Base-by-base conservation (phyloP, 2,329 filamentous ascomycete genomes). In the Tolypocladium pustulatum region DNA sequence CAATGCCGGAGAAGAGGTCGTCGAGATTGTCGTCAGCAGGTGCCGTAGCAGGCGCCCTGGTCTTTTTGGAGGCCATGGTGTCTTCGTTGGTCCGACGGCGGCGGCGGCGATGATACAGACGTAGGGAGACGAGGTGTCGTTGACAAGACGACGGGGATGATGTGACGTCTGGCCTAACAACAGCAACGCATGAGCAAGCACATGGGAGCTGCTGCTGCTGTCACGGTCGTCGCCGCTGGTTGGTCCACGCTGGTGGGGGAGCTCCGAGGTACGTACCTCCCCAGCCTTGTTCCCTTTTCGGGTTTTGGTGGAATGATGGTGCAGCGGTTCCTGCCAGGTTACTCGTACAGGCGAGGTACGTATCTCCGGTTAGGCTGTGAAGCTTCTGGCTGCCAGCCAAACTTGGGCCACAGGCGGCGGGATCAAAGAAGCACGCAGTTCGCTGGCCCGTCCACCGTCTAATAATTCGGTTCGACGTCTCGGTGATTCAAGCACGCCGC, bases 1-100 rank as follows among this genome's bases (percentile, higher is more conserved):
- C 79, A 66, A 88, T 81, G 61, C 80, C 83, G 62, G 84, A 81
- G 68, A 89, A 84, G 66, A 88, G 81, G 64, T 87, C 82, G 66
- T 83, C 82, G 66, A 88, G 73, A 67, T 86, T 84, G 69, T 86
- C 83, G 68, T 85, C 81, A 61, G 81, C 78, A 61, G 81, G 77
- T 40, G 80, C 72, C 54, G 55, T 32, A 40, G 80, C 72, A 54
- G 75, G 70, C 36, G 80, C 73, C 71, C 85, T 86, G 60, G 78
- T 72, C 70, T 82, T 82, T 70, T 83, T 86, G 65, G 81, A 78
- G 36, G 84, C 75, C 84, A 87, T 87, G 65, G 60, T 74, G 66
- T 52, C 7, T 53, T 20, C 27, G 30, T 30, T 52, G 27, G 20
- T 34, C 49, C 30, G 30, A 30, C 30, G 32, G 49, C 49, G 20